These are phyloP conservation scores for Microsporum canis DNA, from an alignment of 2,329 filamentous ascomycete species.

Conservation along the genomic window DNA sequence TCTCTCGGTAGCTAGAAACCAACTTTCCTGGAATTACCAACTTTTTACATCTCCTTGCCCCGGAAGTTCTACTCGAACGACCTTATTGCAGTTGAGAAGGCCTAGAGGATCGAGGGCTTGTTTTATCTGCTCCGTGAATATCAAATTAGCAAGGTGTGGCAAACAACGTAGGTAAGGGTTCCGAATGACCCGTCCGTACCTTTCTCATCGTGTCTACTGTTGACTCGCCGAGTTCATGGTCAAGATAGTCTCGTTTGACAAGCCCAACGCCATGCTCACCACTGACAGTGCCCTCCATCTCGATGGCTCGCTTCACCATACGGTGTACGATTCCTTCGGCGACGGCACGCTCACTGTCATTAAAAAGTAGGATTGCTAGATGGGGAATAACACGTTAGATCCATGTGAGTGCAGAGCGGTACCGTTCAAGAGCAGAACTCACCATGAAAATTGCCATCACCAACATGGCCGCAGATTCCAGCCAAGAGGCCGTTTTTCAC, in stretches of 20 bases:
- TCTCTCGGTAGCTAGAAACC: not conserved
- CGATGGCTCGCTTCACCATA: slow-evolving; percentile 59
- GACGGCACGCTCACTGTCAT: slow-evolving; percentile 44
- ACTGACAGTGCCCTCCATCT: slow-evolving; percentile 60
- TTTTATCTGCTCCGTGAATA: slow-evolving; percentile 40
- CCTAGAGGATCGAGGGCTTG: slow-evolving; percentile 55
- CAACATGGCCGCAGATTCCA: slow-evolving; percentile 61
- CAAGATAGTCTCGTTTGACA: slow-evolving; percentile 55
- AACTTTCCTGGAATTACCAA: slow-evolving; percentile 27
- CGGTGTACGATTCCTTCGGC: slow-evolving; percentile 52
- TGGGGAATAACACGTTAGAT: slow-evolving; percentile 7
- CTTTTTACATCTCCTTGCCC: slow-evolving; percentile 39
- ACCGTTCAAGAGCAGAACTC: slow-evolving; percentile 20
- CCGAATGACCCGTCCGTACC: slow-evolving; percentile 31
- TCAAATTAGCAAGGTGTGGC: slow-evolving; percentile 13
- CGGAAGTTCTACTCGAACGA: slow-evolving; percentile 46
- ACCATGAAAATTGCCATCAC: slow-evolving; percentile 64
- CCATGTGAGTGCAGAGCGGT: not conserved
- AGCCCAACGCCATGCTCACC: slow-evolving; percentile 62
- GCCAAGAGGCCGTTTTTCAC: slow-evolving; percentile 50
- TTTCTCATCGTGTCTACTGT: slow-evolving; percentile 56
- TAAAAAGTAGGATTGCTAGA: slow-evolving; percentile 50
- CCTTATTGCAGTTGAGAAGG: slow-evolving; percentile 54
- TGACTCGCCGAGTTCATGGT: slow-evolving; percentile 49
- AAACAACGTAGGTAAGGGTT: not conserved